These are phyloP conservation scores for Sphaerostilbella broomeana DNA, from an alignment of 2,329 filamentous ascomycete species.

Conservation along the genomic window DNA sequence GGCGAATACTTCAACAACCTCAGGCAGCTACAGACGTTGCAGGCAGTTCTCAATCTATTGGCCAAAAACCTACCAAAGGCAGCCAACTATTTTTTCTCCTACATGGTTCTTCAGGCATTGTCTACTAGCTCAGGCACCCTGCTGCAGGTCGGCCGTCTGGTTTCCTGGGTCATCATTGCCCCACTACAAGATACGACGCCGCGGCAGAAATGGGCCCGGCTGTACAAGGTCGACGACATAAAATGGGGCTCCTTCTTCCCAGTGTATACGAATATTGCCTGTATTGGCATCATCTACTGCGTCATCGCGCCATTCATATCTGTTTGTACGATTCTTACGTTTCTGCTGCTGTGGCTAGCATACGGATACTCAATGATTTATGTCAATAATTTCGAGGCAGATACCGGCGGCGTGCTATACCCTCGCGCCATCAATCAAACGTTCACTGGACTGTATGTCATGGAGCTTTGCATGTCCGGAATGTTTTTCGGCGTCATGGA, in stretches of 20 bases:
- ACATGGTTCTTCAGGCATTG: constrained; percentile 92
- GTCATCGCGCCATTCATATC: constrained; percentile 86
- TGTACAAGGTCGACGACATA: constrained; percentile 71
- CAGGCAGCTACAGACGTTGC: constrained; percentile 44
- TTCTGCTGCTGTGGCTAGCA: constrained; percentile 84
- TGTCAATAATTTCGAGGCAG: constrained; percentile 79
- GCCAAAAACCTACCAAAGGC: constrained; percentile 76
- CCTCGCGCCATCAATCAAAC: constrained; percentile 91
- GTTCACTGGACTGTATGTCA: constrained; percentile 89
- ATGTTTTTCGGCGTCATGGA: constrained; percentile 76
- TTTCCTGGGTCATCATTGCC: constrained; percentile 75
- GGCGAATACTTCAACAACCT: constrained; percentile 52
- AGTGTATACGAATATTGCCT: constrained; percentile 92
- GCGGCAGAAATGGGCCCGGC: constrained; percentile 75
- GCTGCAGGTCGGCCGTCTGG: constrained; percentile 71
- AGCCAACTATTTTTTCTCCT: constrained; percentile 96
- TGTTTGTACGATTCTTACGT: constrained; percentile 89
- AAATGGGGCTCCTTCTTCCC: constrained; percentile 94
- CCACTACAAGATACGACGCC: constrained; percentile 77
- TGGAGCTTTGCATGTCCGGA: constrained; percentile 85
- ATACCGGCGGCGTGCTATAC: constrained; percentile 89
- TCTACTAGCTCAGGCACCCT: constrained; percentile 85
- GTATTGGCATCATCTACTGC: constrained; percentile 83
- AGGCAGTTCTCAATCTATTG: constrained; percentile 62
- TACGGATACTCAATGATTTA: constrained; percentile 97